These are phyloP conservation scores for Teratosphaeria epicoccoides DNA, from an alignment of 2,329 filamentous ascomycete species.

Conservation along the genomic window DNA sequence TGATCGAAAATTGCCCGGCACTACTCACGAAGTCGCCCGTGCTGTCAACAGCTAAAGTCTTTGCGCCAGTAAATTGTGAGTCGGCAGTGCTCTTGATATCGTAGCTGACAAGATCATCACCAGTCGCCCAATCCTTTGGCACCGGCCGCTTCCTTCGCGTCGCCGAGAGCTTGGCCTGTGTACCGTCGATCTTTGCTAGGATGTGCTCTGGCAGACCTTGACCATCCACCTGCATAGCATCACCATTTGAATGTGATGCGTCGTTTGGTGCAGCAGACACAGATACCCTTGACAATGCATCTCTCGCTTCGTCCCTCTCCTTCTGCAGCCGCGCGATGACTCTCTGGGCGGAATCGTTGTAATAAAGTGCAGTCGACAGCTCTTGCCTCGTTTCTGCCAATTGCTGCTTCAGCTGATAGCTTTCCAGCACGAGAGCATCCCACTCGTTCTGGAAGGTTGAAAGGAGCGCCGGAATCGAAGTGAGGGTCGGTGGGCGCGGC, in stretches of 20 bases:
- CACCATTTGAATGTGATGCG: conserved; percentile 47
- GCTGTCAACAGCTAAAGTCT: conserved; percentile 47
- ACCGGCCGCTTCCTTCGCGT: conserved; percentile 81
- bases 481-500: conserved; percentile 83
- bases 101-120: conserved; percentile 57
- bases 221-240: conserved; percentile 87
- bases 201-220: conserved; percentile 64
- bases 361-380: conserved; percentile 85
- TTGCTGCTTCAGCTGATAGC: conserved; percentile 82
- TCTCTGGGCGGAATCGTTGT: conserved; percentile 91
- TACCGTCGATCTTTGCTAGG: conserved; percentile 62
- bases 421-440: conserved; percentile 86
- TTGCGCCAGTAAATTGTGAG: conserved; percentile 49
- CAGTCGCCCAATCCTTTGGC: conserved; percentile 73
- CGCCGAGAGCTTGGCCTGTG: conserved; percentile 73
- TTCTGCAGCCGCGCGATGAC: conserved; percentile 86
- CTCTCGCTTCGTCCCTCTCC: conserved; percentile 84
- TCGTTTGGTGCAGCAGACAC: conserved; percentile 46
- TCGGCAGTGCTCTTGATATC: conserved; percentile 45
- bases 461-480: conserved; percentile 89
- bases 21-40: conserved; percentile 43
- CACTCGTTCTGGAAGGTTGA: conserved; percentile 97
- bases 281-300: conserved; percentile 76
- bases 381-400: conserved; percentile 84
- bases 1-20: not conserved